These are phyloP conservation scores for Kwoniella dendrophila DNA, from an alignment of 768 basidiomycete species.

Conservation along the genomic window DNA sequence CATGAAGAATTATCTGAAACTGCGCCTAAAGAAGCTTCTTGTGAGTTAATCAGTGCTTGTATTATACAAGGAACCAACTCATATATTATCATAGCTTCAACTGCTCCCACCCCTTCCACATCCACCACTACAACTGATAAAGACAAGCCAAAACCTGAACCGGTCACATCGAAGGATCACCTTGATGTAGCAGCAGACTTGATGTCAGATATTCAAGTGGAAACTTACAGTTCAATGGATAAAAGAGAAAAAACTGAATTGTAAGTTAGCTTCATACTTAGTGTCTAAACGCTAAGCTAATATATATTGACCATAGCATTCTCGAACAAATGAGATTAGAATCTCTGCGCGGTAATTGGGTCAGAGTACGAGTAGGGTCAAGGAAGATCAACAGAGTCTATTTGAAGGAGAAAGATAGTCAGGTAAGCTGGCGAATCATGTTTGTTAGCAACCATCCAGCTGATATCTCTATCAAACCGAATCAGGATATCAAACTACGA, in stretches of 20 bases:
- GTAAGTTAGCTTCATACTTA: constrained; percentile 32
- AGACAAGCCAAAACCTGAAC: constrained; percentile 46
- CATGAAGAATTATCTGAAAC: constrained; percentile 70
- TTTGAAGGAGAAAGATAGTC: constrained; percentile 82
- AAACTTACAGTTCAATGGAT: constrained; percentile 99
- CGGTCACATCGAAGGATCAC: constrained; percentile 64
- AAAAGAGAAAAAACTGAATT: constrained; percentile 97
- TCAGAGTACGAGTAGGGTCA: constrained; percentile 85
- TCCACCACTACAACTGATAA: constrained; percentile 30
- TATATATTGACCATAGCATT: constrained; percentile 59
- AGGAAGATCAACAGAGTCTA: constrained; percentile 93
- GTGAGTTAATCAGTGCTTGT: constrained; percentile 34
- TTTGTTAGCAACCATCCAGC: no score
- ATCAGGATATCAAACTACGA: constrained; percentile 93
- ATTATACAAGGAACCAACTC: background rate
- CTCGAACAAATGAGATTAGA: constrained; percentile 92
- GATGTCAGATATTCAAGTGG: constrained; percentile 91
- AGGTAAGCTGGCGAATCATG: no score
- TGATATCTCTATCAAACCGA: no score
- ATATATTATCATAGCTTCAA: constrained; percentile 16
- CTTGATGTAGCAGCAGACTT: constrained; percentile 86
- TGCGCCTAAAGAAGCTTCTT: constrained; percentile 54
- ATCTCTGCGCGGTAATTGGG: constrained; percentile 69
- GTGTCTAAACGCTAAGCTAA: background rate
- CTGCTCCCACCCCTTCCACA: constrained; percentile 22